Evolutionary conservation across 2,329 filamentous ascomycete genomes (phyloP), one percentile per base, ranked within the genome.

Genomic region (Colletotrichum karsti): DNA sequence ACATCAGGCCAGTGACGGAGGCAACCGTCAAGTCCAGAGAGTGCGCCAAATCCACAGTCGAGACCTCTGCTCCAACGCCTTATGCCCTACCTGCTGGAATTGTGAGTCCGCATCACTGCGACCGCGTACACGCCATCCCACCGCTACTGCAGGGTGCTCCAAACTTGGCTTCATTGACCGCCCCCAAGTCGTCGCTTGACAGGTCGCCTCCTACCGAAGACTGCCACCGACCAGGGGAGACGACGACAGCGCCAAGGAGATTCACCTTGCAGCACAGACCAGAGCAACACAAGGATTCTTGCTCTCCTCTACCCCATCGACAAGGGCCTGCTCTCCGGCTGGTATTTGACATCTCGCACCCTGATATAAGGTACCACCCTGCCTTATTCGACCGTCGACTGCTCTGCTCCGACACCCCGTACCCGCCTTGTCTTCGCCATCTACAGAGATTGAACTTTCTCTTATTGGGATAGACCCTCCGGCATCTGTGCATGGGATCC

Each of bases 221-320:
- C 42, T 63, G 48, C 33, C 58, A 62, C 53, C 41, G 41, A 37
- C 63, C 41, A 63, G 42, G 63, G 58, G 24, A 41, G 33, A 18
- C 33, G 15, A 63, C 54, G 13, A 50, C 57, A 39, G 37, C n/a
- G 63, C 63, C 58, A 67, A 63, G 50, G 53, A n/a, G 35, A 50
- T 30, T 51, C 59, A 63, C 51, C 42, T 48, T 9, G 41, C 26
- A 42, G 64, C 64, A 67, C 64, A 67, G 64, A 67, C 64, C 59
- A 67, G 64, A 67, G 59, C 59, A 51, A 33, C 64, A 30, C 64
- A 67, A 59, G 64, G 64, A 67, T 63, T 55, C 24, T 30, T 46
- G 26, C n/a, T 41, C 26, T 46, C 26, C 50, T 15, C 50, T 46
- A 51, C 59, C 33, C 28, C 18, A 26, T 18, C 33, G 26, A 30